Percentiles rank a stretch among this genome's conserved stretches.
Evolutionary conservation across 345 rosid species (phyloP).

Genomic region (Brassica incana): DNA sequence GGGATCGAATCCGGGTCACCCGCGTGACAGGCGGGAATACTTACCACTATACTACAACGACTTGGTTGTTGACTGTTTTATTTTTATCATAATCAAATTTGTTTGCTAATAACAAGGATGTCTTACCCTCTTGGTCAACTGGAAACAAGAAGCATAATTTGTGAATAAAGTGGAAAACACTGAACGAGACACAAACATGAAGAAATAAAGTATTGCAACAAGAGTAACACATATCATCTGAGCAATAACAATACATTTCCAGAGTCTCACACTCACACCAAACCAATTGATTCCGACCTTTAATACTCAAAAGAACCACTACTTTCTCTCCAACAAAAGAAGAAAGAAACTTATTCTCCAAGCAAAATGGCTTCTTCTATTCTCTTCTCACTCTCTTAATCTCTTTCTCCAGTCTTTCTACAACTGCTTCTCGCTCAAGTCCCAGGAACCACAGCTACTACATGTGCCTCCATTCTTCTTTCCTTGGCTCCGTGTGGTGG

Average conservation of each 20-base stretch:
- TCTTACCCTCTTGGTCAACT: neutral
- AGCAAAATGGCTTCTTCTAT: slow-evolving; percentile 32
- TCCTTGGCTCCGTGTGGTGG: slow-evolving; percentile 69
- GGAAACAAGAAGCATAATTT: slow-evolving; percentile 15
- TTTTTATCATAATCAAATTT: neutral
- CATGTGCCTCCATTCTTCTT: slow-evolving; percentile 57
- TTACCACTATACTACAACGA: slow-evolving; percentile 97
- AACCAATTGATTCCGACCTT: slow-evolving; percentile 43
- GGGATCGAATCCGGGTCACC: slow-evolving; percentile 97
- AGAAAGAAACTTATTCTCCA: slow-evolving; percentile 35
- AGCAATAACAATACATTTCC: slow-evolving; percentile 34
- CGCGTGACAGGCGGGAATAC: slow-evolving; percentile 97
- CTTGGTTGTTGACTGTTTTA: neutral
- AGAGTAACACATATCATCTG: slow-evolving; percentile 50
- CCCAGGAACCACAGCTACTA: slow-evolving; percentile 30
- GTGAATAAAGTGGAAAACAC: slow-evolving; percentile 13
- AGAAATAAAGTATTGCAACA: slow-evolving; percentile 33
- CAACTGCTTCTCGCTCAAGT: slow-evolving; percentile 35
- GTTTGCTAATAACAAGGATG: neutral
- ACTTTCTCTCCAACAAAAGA: slow-evolving; percentile 11
- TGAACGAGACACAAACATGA: slow-evolving; percentile 31
- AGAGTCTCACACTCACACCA: slow-evolving; percentile 48
- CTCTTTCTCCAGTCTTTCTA: slow-evolving; percentile 24
- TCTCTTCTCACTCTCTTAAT: slow-evolving; percentile 37
- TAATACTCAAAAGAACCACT: slow-evolving; percentile 22